These are phyloP conservation scores for Penicillium sp. DNA, from an alignment of 2,329 filamentous ascomycete genomes.

Conservation along the genomic window DNA sequence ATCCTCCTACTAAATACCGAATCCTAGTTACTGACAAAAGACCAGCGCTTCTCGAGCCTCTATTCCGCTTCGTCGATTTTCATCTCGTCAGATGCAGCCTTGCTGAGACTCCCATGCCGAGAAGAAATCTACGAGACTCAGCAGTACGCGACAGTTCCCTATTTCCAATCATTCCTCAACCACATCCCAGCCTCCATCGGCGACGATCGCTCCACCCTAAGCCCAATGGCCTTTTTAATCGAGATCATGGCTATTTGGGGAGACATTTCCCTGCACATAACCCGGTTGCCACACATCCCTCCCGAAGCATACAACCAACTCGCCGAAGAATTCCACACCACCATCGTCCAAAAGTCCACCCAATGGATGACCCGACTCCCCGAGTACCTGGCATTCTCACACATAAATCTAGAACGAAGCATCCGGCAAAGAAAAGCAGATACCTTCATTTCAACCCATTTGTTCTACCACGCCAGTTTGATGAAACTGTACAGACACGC, in stretches of 20 bases:
- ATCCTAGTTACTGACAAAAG: slow-evolving; percentile 11
- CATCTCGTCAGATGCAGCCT: slow-evolving; percentile 64
- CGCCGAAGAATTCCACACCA: slow-evolving; percentile 55
- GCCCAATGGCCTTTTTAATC: slow-evolving; percentile 61
- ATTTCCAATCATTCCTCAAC: slow-evolving; percentile 58
- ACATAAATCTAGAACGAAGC: slow-evolving; percentile 58
- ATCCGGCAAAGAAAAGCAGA: slow-evolving; percentile 56
- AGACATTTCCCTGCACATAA: slow-evolving; percentile 61
- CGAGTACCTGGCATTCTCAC: slow-evolving; percentile 53
- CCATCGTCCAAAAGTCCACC: slow-evolving; percentile 53
- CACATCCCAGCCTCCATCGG: slow-evolving; percentile 37
- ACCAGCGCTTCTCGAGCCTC: slow-evolving; percentile 59
- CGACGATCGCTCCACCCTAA: slow-evolving; percentile 42
- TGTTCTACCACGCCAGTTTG: slow-evolving; percentile 64
- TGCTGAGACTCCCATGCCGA: slow-evolving; percentile 65
- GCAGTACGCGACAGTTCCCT: slow-evolving; percentile 56
- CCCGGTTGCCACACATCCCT: slow-evolving; percentile 51
- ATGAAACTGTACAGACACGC: slow-evolving; percentile 66
- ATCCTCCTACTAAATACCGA: slow-evolving; percentile 20
- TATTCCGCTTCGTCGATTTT: slow-evolving; percentile 56
- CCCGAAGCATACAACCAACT: slow-evolving; percentile 45
- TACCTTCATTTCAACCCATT: slow-evolving; percentile 63
- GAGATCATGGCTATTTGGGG: slow-evolving; percentile 66
- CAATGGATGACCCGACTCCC: slow-evolving; percentile 62
- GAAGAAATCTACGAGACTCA: slow-evolving; percentile 63